These are phyloP conservation scores for Kernera saxatilis DNA, from an alignment of 345 rosid species.

Conservation along the genomic window DNA sequence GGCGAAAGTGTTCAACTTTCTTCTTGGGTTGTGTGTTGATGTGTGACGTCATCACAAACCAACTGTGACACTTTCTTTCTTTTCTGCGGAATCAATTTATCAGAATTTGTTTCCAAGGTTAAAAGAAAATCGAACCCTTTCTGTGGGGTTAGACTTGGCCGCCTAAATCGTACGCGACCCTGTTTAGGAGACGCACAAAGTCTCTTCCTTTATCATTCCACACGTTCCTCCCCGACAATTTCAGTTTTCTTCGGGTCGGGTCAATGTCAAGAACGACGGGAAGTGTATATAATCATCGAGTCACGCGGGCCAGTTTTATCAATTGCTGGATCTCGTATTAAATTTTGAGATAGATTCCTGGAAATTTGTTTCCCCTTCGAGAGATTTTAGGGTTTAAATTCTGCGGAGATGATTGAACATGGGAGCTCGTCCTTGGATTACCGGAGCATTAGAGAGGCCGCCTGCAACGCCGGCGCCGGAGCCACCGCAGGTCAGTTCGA, in stretches of 20 bases:
- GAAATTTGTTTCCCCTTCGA: neutral
- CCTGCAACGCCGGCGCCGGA: conserved; percentile 70
- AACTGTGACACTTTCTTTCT: neutral
- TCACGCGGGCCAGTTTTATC: neutral
- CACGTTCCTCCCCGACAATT: neutral
- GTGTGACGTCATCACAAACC: conserved; percentile 11
- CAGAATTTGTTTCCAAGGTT: neutral
- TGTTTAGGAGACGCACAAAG: neutral
- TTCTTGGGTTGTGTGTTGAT: conserved; percentile 25
- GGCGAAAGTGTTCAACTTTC: neutral
- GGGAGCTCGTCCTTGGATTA: conserved; percentile 33
- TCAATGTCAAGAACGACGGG: conserved; percentile 17
- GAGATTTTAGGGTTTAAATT: conserved; percentile 6
- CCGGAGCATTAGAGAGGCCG: conserved; percentile 37
- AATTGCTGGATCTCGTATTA: conserved; percentile 1
- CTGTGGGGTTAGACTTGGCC: neutral
- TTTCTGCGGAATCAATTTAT: neutral
- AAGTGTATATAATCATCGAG: neutral
- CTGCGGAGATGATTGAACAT: conserved; percentile 39
- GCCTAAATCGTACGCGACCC: conserved; percentile 21
- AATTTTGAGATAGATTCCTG: neutral
- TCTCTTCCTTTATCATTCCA: conserved; percentile 19
- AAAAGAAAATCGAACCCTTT: neutral
- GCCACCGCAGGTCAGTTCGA: conserved; percentile 73
- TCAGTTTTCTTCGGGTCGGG: conserved; percentile 9